phyloP scores from a whole-genome alignment of 2,329 filamentous ascomycete genomes.

The Rachicladosporium sp. region DNA sequence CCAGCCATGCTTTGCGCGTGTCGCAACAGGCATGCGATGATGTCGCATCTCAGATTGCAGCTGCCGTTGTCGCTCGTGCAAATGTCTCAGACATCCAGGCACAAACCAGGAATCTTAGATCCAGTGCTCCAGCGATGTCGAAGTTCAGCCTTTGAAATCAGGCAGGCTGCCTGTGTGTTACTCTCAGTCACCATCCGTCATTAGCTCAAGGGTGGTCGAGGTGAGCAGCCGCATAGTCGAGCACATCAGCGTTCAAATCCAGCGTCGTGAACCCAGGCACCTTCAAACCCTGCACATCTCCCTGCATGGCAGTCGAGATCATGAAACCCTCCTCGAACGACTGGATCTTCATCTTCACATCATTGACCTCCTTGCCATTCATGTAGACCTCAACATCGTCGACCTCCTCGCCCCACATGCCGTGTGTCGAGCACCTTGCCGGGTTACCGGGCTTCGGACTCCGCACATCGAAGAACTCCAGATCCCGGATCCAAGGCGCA shows the following conservation, averaged over 20 bases:
- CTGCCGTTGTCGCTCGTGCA: too few relatives aligned
- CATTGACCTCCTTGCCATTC: conserved; percentile 33
- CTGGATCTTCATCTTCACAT: conserved; percentile 46
- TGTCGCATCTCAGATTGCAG: too few relatives aligned
- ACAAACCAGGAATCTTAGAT: too few relatives aligned
- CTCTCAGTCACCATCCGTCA: too few relatives aligned
- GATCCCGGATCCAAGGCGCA: conserved; percentile 56
- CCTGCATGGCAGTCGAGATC: conserved; percentile 42
- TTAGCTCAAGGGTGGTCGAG: conserved; percentile 1
- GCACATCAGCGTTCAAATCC: conserved; percentile 18
- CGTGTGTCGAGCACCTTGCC: conserved; percentile 31
- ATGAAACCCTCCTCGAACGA: conserved; percentile 48
- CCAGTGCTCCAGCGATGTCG: background rate
- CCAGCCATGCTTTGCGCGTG: background rate
- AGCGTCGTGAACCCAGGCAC: conserved; percentile 22
- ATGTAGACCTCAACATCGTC: conserved; percentile 40
- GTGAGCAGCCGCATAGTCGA: conserved; percentile 16
- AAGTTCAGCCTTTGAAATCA: conserved; percentile 2
- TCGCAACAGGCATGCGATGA: background rate
- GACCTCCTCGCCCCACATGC: conserved; percentile 34
- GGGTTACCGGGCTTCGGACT: conserved; percentile 38
- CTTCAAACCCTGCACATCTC: conserved; percentile 17
- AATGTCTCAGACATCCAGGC: too few relatives aligned
- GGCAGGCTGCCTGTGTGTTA: too few relatives aligned
- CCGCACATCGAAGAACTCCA: conserved; percentile 55